Evolutionary conservation across 2,329 filamentous ascomycete species (phyloP).

Genomic region (Aspergillus sp.): DNA sequence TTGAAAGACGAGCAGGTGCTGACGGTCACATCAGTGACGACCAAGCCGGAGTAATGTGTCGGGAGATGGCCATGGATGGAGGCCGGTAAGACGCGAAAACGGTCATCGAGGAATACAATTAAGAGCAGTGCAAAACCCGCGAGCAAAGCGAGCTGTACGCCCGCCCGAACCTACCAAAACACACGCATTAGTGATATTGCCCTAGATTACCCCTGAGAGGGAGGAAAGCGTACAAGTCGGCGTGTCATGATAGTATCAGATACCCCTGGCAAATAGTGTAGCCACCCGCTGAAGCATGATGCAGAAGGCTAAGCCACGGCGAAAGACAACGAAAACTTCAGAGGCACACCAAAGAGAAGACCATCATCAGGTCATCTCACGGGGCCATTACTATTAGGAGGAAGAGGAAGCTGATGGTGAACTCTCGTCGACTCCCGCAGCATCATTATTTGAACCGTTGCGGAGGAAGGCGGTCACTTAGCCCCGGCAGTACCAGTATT

Average conservation of each 20-base stretch:
- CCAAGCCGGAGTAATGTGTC: constrained; percentile 70
- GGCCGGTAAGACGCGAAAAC: constrained; percentile 76
- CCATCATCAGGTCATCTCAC: constrained; percentile 24
- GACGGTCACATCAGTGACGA: constrained; percentile 79
- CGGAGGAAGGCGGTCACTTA: constrained; percentile 24
- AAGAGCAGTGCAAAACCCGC: constrained; percentile 60
- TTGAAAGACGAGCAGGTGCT: constrained; percentile 68
- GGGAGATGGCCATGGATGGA: constrained; percentile 82
- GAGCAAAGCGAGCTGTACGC: constrained; percentile 64
- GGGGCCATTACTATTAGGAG: constrained; percentile 13
- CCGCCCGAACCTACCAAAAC: constrained; percentile 48
- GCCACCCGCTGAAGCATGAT: constrained; percentile 26
- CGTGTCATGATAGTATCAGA: constrained; percentile 33
- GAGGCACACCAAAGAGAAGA: constrained; percentile 20
- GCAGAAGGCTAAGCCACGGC: constrained; percentile 11
- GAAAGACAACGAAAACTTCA: constrained; percentile 2
- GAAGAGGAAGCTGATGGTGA: constrained; percentile 1
- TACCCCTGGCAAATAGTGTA: constrained; percentile 23
- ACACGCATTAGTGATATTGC: neutral
- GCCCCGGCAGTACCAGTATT: too few relatives aligned
- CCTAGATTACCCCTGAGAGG: neutral
- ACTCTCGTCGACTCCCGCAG: neutral
- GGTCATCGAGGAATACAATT: constrained; percentile 75
- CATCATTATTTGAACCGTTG: neutral
- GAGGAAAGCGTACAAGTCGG: constrained; percentile 29